These are phyloP conservation scores for Ajuga reptans DNA, from an alignment of 305 asterid species.

Conservation along the genomic window DNA sequence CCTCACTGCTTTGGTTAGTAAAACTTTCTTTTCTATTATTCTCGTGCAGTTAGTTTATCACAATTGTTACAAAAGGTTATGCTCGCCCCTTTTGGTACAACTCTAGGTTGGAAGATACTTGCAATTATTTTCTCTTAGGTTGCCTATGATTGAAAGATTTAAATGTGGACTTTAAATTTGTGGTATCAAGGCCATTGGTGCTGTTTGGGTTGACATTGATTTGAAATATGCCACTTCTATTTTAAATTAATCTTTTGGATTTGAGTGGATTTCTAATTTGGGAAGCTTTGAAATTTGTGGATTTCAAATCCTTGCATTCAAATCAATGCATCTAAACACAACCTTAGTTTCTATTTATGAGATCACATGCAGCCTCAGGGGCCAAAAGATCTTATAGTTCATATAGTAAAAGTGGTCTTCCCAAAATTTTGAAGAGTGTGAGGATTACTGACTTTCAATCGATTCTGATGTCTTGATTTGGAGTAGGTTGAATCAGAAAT, in stretches of 20 bases:
- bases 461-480: constrained; percentile 14
- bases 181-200: too few relatives aligned
- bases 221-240: too few relatives aligned
- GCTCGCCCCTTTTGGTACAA: not conserved
- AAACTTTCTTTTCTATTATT: constrained; percentile 1
- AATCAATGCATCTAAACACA: too few relatives aligned
- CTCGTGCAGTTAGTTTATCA: not conserved
- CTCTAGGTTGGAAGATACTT: constrained; percentile 1
- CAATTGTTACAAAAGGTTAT: not conserved
- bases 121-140: not conserved
- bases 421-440: not conserved
- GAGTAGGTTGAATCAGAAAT: constrained; percentile 57
- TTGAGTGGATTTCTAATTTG: too few relatives aligned
- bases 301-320: too few relatives aligned
- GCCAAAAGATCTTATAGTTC: not conserved
- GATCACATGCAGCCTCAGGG: not conserved
- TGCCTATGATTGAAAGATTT: too few relatives aligned
- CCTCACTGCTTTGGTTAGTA: constrained; percentile 88
- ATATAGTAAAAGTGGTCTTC: not conserved
- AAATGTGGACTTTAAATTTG: too few relatives aligned
- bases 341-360: not conserved
- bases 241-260: too few relatives aligned
- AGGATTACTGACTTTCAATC: not conserved
- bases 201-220: too few relatives aligned
- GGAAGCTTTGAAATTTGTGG: too few relatives aligned